These are phyloP conservation scores for Silene latifolia DNA, from an alignment of 148 eudicot genomes.

Conservation along the genomic window DNA sequence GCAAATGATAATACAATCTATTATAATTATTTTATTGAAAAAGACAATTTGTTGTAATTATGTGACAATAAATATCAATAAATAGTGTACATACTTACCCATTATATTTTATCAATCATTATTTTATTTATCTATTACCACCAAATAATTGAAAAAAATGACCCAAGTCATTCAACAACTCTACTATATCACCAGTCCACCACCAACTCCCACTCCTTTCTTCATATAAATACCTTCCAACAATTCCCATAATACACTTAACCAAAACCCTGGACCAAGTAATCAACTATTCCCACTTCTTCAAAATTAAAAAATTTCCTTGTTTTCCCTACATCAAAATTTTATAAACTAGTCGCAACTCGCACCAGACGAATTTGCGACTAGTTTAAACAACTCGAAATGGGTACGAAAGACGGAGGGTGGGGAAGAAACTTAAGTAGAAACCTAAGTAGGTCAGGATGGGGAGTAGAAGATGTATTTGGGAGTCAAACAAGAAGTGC, in stretches of 20 bases:
- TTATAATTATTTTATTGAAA: too few relatives aligned
- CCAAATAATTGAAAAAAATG: neutral
- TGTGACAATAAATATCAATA: neutral
- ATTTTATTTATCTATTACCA: slow-evolving; percentile 7
- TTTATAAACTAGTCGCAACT: neutral
- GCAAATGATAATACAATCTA: neutral
- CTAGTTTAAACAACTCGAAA: neutral
- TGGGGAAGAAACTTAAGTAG: slow-evolving; percentile 43
- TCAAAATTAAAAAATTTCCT: too few relatives aligned
- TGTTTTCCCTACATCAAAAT: too few relatives aligned
- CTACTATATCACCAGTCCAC: slow-evolving; percentile 3
- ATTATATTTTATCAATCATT: neutral
- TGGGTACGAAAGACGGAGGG: slow-evolving; percentile 25
- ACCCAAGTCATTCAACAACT: slow-evolving; percentile 12
- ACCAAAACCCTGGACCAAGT: slow-evolving; percentile 5
- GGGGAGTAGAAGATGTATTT: slow-evolving; percentile 62
- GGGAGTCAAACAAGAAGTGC: slow-evolving; percentile 36
- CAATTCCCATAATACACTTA: neutral
- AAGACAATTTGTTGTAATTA: slow-evolving; percentile 8
- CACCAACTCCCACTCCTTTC: slow-evolving; percentile 29
- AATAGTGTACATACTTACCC: slow-evolving; percentile 2
- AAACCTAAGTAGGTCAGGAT: slow-evolving; percentile 36
- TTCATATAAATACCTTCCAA: slow-evolving; percentile 18
- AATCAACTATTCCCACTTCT: neutral
- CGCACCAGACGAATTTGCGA: neutral